Evolutionary conservation across 75 land plant genomes (phyloP).

Genomic region (Chamaecyparis obtusa): DNA sequence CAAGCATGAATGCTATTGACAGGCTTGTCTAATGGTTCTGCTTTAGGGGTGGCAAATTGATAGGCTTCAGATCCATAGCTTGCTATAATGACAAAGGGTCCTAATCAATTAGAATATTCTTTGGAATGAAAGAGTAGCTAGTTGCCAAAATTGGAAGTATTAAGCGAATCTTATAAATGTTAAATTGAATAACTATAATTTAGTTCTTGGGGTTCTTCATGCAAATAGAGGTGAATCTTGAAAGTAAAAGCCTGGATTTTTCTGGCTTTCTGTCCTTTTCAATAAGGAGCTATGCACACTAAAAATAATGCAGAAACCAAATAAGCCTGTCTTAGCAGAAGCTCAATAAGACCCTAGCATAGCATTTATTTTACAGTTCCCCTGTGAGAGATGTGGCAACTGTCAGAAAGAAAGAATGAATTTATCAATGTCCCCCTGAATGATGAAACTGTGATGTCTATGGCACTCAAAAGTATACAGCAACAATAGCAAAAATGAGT

Average conservation of each 20-base stretch:
- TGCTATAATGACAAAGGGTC: too few species aligned
- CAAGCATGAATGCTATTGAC: too few species aligned
- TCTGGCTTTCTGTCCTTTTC: too few species aligned
- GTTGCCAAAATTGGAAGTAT: background rate
- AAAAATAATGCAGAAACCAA: background rate
- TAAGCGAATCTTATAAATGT: too few species aligned
- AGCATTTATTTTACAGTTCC: background rate
- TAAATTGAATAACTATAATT: too few species aligned
- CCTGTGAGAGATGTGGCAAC: background rate
- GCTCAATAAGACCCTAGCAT: background rate
- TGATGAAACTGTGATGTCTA: background rate
- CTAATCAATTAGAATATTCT: background rate
- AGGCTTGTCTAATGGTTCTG: too few species aligned
- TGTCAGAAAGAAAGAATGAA: background rate
- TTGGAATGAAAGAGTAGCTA: background rate
- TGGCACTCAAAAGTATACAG: background rate
- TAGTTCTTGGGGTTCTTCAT: background rate
- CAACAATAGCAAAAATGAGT: background rate
- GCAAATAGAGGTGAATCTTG: background rate
- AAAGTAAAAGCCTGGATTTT: too few species aligned
- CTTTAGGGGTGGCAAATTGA: too few species aligned
- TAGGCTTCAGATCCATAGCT: too few species aligned
- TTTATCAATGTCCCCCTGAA: too few species aligned
- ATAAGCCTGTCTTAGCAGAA: background rate
- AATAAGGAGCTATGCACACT: background rate